Conservation (phyloP, 768 basidiomycete species). For the Tulasnella sp. region DNA sequence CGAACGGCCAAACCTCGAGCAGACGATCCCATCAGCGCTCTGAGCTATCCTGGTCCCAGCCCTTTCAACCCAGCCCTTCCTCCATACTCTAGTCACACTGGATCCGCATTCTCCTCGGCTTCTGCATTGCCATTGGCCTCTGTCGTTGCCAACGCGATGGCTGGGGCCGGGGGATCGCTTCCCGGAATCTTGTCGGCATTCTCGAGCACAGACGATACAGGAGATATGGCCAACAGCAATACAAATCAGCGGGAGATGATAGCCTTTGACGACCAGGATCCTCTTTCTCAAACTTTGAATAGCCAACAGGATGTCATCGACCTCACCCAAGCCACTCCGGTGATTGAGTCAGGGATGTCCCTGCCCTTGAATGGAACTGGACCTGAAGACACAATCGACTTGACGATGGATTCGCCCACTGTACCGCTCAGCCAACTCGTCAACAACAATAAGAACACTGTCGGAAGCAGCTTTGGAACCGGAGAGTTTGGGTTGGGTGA, state of each 20-base stretch:
- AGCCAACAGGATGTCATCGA: slow-evolving; percentile 11
- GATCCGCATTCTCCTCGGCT: neutral
- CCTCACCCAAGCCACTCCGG: slow-evolving; percentile 1
- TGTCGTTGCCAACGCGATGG: neutral
- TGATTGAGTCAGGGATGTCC: neutral
- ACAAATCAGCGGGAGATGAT: neutral
- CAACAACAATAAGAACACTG: neutral
- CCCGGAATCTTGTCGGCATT: slow-evolving; percentile 2
- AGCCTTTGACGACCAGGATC: neutral
- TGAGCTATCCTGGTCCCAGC: neutral
- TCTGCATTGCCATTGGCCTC: neutral
- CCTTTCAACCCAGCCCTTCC: neutral
- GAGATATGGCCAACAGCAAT: neutral
- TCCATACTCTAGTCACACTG: neutral
- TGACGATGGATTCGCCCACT: slow-evolving; percentile 12
- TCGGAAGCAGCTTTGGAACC: neutral
- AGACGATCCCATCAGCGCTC: slow-evolving; percentile 21
- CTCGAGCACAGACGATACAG: neutral
- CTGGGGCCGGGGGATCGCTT: neutral
- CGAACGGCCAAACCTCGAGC: slow-evolving; percentile 55
- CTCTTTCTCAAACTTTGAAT: neutral
- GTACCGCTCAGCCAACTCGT: slow-evolving; percentile 1
- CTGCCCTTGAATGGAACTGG: neutral
- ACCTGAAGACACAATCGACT: slow-evolving; percentile 3
- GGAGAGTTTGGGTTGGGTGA: neutral